Base-by-base conservation (phyloP, 805 yeast species). In the Debaryomyces tyrocola region DNA sequence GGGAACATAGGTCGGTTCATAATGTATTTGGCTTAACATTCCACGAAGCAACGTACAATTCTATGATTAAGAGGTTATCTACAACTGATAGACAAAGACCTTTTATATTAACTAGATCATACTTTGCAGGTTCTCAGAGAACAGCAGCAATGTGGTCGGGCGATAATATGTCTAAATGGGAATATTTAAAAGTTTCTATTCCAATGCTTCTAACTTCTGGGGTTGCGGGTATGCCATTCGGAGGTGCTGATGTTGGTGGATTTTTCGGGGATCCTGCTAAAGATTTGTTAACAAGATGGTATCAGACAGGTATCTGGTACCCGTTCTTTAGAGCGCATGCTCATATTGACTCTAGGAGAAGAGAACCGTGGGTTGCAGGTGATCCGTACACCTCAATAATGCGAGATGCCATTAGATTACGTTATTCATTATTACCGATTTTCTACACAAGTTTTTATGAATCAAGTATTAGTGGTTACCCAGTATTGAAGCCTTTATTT, bases 281-380 rank as follows among this genome's bases (percentile, higher is more conserved):
- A 31, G 98, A 94, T 59, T 68, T 94, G 49, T 72, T 89, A 47
- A 79, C 87, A 0, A 78, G 99, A 58, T 94, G 99, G 99, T 92
- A 91, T 62, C 99, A 94, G 64, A 77, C 96, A 2, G 99, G 97
- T 48, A 80, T 87, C 24, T 92, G 95, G 85, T 91, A 92, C 66
- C 99, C 99, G 31, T 94, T 94, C 59, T 92, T 94, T 73, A 77
- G 99, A 58, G 97, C 85, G 0, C 99, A 94, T 68, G 97, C 98
- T 0, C 98, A 94, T 69, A 87, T 92, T 44, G 99, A 94, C 64
- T 76, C 97, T 0, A 77, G 85, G 58, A 82, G 98, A 67, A 80
- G 97, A 51, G 99, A 94, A 63, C 99, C 99, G 1, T 92, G 90
- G 84, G 63, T 92, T 39, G 75, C 86, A 1, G 87, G 87, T 7